Base-by-base conservation (phyloP, 2,329 filamentous ascomycete species). In the Hansfordia pulvinata region DNA sequence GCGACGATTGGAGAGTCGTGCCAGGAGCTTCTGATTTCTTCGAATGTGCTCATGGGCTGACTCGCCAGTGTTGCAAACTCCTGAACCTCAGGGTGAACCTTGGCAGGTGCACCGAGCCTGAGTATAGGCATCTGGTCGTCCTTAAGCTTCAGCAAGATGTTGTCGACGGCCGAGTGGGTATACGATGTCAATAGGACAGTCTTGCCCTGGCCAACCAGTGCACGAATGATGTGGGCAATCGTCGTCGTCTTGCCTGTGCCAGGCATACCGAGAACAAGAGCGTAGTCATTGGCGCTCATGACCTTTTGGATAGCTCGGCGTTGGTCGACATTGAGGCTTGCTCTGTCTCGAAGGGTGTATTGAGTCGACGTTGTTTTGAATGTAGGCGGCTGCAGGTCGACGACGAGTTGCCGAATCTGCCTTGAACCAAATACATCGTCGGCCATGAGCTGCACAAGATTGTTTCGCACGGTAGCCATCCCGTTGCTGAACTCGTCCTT, bases 401-500 rank as follows among this genome's bases (percentile, higher is more conserved):
- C 74, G 20, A 96, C 79, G 19, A 96, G 62, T 13, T 73, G 68
- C 30, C 86, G 75, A 19, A 92, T 71, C 41, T 85, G 65, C 24
- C 65, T 62, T 12, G 82, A 74, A 25, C 76, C 76, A 39, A 73
- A 76, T 2, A 77, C 61, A 22, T 73, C 71, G 37, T 85, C 74
- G 20, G 82, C 72, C 86, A 98, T 96, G 41, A 93, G 70, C 38
- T 86, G 82, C 17, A 96, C 72, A 2, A 98, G 66, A 40, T 96
- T 98, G 53, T 93, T 94, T 28, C 90, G 76, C 23, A 93, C 82
- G 17, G 80, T 79, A 3, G 90, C 85, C 83, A 98, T 93, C 30
- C 90, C 90, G 42, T 93, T 96, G 53, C 84, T 93, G 52, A 98
- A 98, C 46, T 98, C 90, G 42, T 98, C 90, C 48, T 94, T 94